Percentiles rank a stretch among this genome's conserved stretches.
These are phyloP conservation scores for Ogataea minuta DNA, from an alignment of 805 yeast species.

Conservation along the genomic window DNA sequence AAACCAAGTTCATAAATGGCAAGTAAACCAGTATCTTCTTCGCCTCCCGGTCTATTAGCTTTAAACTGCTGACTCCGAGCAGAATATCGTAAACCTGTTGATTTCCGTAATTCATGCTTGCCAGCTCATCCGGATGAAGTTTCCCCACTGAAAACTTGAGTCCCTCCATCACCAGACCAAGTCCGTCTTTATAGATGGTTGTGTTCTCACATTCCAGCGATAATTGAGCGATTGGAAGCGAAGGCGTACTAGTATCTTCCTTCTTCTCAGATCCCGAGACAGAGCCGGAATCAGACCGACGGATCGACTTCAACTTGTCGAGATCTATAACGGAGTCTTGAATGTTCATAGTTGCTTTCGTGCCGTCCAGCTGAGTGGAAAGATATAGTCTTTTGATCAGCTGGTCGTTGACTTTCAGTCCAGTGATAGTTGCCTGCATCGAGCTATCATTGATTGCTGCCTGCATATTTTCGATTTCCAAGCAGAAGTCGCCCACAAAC, in stretches of 20 bases:
- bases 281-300: background rate
- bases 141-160: slow-evolving; percentile 12
- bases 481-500: background rate
- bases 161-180: slow-evolving; percentile 7
- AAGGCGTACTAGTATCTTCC: too few relatives aligned
- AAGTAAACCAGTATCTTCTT: slow-evolving; percentile 11
- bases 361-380: background rate
- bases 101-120: slow-evolving; percentile 1
- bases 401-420: background rate
- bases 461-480: background rate
- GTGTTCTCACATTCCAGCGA: slow-evolving; percentile 12
- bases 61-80: slow-evolving; percentile 12
- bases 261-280: background rate
- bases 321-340: slow-evolving; percentile 2
- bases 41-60: slow-evolving; percentile 1
- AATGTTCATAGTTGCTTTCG: background rate
- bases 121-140: slow-evolving; percentile 4
- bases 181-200: slow-evolving; percentile 1
- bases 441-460: background rate
- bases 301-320: slow-evolving; percentile 2
- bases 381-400: background rate
- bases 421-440: background rate
- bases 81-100: slow-evolving; percentile 13
- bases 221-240: slow-evolving; percentile 1
- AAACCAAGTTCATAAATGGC: slow-evolving; percentile 19